Percentiles rank a stretch among this genome's conserved stretches.
Evolutionary conservation across 164 flowering plant genomes (phyloP).

Genomic region (Houttuynia cordata): DNA sequence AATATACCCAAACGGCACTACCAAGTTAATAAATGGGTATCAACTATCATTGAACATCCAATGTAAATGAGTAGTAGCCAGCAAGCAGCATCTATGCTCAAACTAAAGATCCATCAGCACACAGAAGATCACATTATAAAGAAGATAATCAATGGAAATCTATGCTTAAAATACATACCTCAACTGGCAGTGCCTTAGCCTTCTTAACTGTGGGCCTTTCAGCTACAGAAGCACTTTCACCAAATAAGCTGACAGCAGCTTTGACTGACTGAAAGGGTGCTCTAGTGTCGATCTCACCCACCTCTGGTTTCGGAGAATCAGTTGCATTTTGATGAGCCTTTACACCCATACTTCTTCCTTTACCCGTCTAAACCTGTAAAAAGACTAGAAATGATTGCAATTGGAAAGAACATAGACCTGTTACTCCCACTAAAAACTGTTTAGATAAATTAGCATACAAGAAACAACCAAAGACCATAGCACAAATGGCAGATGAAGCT

Average conservation of each 20-base stretch:
- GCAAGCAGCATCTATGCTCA: neutral
- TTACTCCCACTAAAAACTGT: neutral
- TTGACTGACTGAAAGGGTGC: conserved; percentile 96
- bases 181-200: conserved; percentile 49
- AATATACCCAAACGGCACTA: neutral
- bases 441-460: too few relatives aligned
- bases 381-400: neutral
- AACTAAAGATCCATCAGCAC: neutral
- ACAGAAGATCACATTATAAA: neutral
- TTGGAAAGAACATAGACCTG: neutral
- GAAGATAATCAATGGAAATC: neutral
- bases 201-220: conserved; percentile 53
- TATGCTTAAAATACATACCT: conserved; percentile 28
- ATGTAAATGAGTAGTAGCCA: neutral
- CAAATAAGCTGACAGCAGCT: conserved; percentile 88
- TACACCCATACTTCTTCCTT: conserved; percentile 31
- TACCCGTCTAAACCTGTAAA: neutral
- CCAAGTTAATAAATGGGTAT: neutral
- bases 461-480: too few relatives aligned
- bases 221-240: conserved; percentile 72
- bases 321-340: conserved; percentile 30
- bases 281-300: conserved; percentile 95
- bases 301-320: conserved; percentile 51
- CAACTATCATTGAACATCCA: neutral
- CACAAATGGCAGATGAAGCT: too few relatives aligned